Percentiles rank a stretch among this genome's conserved stretches.
These are phyloP conservation scores for Acmispon strigosus DNA, from an alignment of 306 rosid genomes.

Conservation along the genomic window DNA sequence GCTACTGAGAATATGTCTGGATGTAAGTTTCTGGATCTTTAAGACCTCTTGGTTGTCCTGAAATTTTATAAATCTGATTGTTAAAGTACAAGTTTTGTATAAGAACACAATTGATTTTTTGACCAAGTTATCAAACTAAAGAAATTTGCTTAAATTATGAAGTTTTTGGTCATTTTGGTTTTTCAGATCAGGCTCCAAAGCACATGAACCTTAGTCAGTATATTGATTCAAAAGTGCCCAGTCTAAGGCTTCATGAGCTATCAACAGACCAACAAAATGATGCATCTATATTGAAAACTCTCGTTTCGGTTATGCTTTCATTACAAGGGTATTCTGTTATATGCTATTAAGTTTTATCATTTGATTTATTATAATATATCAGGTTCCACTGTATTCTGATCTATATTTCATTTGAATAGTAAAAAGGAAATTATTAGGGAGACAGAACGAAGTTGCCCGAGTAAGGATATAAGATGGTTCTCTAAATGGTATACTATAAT, in stretches of 20 bases:
- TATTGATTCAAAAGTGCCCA: constrained; percentile 64
- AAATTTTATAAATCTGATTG: background rate
- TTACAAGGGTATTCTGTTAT: constrained; percentile 60
- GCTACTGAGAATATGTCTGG: constrained; percentile 61
- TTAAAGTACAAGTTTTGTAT: background rate
- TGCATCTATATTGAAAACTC: constrained; percentile 51
- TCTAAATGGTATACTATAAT: background rate
- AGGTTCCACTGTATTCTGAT: background rate
- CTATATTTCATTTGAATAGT: background rate
- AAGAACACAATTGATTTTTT: background rate
- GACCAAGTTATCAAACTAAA: background rate
- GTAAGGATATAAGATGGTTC: background rate
- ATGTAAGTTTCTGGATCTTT: constrained; percentile 50
- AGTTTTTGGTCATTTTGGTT: constrained; percentile 33
- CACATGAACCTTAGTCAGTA: constrained; percentile 59
- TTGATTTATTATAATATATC: background rate
- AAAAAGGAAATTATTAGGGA: background rate
- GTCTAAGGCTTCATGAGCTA: constrained; percentile 43
- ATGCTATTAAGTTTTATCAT: background rate
- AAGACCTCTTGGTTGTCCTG: background rate
- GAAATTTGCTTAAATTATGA: background rate
- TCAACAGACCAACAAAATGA: constrained; percentile 46
- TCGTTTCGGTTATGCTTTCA: constrained; percentile 64
- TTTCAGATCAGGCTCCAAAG: constrained; percentile 63
- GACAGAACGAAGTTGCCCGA: background rate